Base-by-base conservation (phyloP, 2,329 filamentous ascomycete species). In the Aspergillus clavatus region DNA sequence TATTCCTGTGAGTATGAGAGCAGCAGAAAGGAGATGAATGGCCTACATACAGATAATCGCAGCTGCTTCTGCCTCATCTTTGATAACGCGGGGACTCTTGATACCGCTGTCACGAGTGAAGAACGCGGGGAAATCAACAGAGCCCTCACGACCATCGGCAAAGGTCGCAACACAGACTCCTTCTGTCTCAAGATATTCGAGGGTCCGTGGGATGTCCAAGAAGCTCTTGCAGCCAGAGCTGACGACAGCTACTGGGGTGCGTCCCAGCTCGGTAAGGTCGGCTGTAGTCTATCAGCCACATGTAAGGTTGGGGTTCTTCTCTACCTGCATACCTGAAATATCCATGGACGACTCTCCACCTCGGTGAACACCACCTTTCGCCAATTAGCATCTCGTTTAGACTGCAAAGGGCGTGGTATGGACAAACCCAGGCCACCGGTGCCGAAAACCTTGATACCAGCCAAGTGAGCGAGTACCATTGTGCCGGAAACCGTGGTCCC, bases 201-300 rank as follows among this genome's bases (percentile, higher is more conserved):
- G 76, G 0, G 93, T 98, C 42, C 88, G 79, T 2, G 86, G 83
- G 48, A 96, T 89, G 62, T 98, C 93, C 28, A 98, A 76, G 67
- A 98, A 97, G 51, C 91, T 93, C 72, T 98, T 98, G 72, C 89
- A 94, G 11, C 93, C 93, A 53, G 87, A 89, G 66, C 85, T 87
- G 42, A 98, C 76, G 2, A 98, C 90, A 21, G 90, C 85, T 42
- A 98, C 84, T 8, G 87, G 82, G 6, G 90, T 96, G 46, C 89
- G 80, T 12, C 93, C 90, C 40, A 98, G 80, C 74, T 97, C 93
- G 3, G 88, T 96, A 49, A 98, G 76, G 69, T 98, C 93, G 31
- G 93, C 91, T 71, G 38, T 26, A 37, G 35, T n/a, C 5, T 28
- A 10, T 42, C 26, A 23, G 19, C 23, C 29, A 42, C 19, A 31